These are phyloP conservation scores for Metschnikowia bowlesiae DNA, from an alignment of 805 yeast genomes.

Conservation along the genomic window DNA sequence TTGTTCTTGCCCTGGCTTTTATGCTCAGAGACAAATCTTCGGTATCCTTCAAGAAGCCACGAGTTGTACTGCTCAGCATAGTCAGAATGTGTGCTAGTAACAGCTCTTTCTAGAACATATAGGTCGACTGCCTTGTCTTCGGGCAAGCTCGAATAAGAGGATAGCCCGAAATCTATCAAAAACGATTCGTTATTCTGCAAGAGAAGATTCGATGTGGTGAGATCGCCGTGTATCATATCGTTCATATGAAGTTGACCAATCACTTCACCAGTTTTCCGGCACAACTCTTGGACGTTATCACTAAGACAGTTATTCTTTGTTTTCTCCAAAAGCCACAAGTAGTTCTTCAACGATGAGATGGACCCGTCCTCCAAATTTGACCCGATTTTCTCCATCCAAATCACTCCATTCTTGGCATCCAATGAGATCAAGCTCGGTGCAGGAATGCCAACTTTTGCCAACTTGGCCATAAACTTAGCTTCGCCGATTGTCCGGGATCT, in stretches of 20 bases:
- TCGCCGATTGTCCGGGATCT: constrained; percentile 81
- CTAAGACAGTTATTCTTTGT: constrained; percentile 20
- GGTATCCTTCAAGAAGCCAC: constrained; percentile 74
- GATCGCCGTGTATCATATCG: constrained; percentile 89
- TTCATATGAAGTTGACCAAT: constrained; percentile 68
- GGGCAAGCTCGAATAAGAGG: constrained; percentile 65
- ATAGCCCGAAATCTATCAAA: constrained; percentile 88
- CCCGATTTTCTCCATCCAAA: constrained; percentile 85
- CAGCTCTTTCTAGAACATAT: constrained; percentile 89
- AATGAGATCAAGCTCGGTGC: constrained; percentile 72
- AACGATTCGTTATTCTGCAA: constrained; percentile 45
- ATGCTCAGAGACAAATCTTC: constrained; percentile 21
- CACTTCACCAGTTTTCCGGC: constrained; percentile 57
- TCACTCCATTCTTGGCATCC: constrained; percentile 73
- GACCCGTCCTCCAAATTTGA: constrained; percentile 46
- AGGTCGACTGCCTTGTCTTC: constrained; percentile 98
- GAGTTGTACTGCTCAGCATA: constrained; percentile 57
- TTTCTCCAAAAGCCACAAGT: constrained; percentile 59
- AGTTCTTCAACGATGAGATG: constrained; percentile 65
- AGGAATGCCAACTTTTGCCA: constrained; percentile 49
- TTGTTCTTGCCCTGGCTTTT: constrained; percentile 31
- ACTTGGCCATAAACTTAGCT: constrained; percentile 65
- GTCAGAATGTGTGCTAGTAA: constrained; percentile 83
- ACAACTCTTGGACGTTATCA: constrained; percentile 39
- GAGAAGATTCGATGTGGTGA: constrained; percentile 85